These are phyloP conservation scores for Trametes gibbosa DNA, from an alignment of 768 basidiomycete species.

Conservation along the genomic window DNA sequence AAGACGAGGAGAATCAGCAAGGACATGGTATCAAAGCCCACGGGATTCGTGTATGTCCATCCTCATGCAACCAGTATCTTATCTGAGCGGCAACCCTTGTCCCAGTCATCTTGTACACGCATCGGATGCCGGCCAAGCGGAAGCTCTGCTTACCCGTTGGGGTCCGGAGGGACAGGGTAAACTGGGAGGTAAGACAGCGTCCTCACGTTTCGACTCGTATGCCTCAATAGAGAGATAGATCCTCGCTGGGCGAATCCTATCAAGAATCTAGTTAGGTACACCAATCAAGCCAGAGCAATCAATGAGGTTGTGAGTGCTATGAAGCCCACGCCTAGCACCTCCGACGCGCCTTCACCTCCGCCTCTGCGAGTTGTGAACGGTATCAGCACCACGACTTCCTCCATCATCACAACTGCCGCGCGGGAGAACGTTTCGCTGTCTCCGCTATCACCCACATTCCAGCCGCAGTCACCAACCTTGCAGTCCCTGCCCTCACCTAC, in stretches of 20 bases:
- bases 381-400: constrained; percentile 65
- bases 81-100: not conserved
- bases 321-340: constrained; percentile 56
- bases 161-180: constrained; percentile 87
- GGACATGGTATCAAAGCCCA: constrained; percentile 85
- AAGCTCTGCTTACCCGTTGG: constrained; percentile 85
- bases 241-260: constrained; percentile 88
- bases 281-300: constrained; percentile 66
- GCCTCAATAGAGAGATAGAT: constrained; percentile 44
- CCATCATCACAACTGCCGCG: constrained; percentile 71
- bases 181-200: constrained; percentile 59
- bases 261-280: constrained; percentile 69
- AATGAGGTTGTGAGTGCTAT: constrained; percentile 75
- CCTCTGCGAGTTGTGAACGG: constrained; percentile 81
- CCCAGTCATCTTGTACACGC: constrained; percentile 86
- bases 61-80: constrained; percentile 9
- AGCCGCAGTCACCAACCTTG: constrained; percentile 25
- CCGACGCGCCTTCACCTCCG: constrained; percentile 39
- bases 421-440: constrained; percentile 59
- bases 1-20: constrained; percentile 75
- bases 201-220: constrained; percentile 12
- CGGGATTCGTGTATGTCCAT: constrained; percentile 74
- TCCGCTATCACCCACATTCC: constrained; percentile 31
- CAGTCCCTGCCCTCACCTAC: constrained; percentile 23
- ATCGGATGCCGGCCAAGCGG: constrained; percentile 85